Conservation (phyloP, 495 filamentous ascomycete species). For the Bryoglossum gracile region DNA sequence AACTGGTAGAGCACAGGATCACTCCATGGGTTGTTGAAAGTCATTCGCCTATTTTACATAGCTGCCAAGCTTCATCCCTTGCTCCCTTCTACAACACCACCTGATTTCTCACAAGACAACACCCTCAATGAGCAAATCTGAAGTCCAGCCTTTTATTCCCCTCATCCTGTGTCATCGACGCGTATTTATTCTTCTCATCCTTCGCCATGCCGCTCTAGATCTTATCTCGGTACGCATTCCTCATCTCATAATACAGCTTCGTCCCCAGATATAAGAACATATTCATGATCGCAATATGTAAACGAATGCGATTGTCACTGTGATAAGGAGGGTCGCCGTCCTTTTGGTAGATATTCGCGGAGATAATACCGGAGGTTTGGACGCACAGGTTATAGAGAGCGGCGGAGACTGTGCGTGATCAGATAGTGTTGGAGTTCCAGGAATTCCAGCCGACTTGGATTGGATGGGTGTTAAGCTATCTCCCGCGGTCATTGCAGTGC, state of each 20-base stretch:
- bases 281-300: constrained; percentile 23
- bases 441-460: constrained; percentile 49
- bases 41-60: too few relatives aligned
- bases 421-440: constrained; percentile 41
- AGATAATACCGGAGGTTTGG: constrained; percentile 48
- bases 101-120: too few relatives aligned
- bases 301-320: constrained; percentile 30
- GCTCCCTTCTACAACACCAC: too few relatives aligned
- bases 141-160: constrained; percentile 43
- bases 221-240: constrained; percentile 34
- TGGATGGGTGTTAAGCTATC: constrained; percentile 62
- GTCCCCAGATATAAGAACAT: constrained; percentile 29
- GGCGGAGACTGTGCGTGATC: constrained; percentile 3
- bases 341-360: constrained; percentile 49
- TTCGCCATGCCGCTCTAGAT: constrained; percentile 33
- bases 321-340: constrained; percentile 46
- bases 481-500: too few relatives aligned
- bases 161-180: constrained; percentile 31
- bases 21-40: too few relatives aligned
- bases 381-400: constrained; percentile 53
- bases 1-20: too few relatives aligned
- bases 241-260: constrained; percentile 39
- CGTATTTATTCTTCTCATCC: constrained; percentile 33
- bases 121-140: constrained; percentile 40
- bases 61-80: too few relatives aligned